phyloP scores from a whole-genome alignment of 1,284 basidiomycete species.

The Tilletia setariae region DNA sequence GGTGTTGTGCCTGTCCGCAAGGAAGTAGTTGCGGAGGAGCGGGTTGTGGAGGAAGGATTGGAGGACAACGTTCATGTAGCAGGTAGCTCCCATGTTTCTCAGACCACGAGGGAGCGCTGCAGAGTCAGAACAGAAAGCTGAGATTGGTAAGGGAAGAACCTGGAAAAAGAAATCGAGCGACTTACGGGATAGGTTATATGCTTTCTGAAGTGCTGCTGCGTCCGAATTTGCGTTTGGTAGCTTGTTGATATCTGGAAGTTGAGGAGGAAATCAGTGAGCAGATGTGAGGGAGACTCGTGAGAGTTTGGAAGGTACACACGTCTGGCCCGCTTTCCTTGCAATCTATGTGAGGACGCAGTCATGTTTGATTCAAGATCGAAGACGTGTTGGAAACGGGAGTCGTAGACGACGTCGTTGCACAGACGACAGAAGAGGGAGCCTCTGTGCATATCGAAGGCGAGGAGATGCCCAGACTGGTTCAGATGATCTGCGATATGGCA shows the following conservation, averaged over 20 bases:
- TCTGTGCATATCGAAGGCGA: constrained; percentile 43
- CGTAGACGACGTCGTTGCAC: constrained; percentile 48
- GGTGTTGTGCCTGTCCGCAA: constrained; percentile 77
- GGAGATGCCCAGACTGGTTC: constrained; percentile 13
- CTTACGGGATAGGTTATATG: too few relatives aligned
- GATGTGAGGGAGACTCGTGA: neutral
- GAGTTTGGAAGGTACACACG: neutral
- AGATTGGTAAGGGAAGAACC: too few relatives aligned
- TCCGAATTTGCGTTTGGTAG: too few relatives aligned
- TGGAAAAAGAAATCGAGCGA: too few relatives aligned
- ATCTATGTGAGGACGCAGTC: neutral
- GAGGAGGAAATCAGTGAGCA: neutral
- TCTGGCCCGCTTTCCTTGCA: constrained; percentile 3
- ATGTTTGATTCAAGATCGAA: constrained; percentile 25
- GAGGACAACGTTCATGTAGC: constrained; percentile 87
- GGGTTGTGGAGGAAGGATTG: constrained; percentile 93
- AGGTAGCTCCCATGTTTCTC: constrained; percentile 89
- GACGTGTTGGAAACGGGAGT: constrained; percentile 39
- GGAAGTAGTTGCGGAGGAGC: constrained; percentile 80
- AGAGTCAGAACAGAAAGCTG: neutral
- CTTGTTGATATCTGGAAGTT: neutral
- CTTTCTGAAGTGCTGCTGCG: too few relatives aligned
- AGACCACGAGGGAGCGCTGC: constrained; percentile 73
- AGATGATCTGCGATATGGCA: constrained; percentile 37
- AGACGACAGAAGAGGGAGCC: constrained; percentile 47